phyloP scores from a whole-genome alignment of 108 stramenopile species.

The Epithemia pelagica region DNA sequence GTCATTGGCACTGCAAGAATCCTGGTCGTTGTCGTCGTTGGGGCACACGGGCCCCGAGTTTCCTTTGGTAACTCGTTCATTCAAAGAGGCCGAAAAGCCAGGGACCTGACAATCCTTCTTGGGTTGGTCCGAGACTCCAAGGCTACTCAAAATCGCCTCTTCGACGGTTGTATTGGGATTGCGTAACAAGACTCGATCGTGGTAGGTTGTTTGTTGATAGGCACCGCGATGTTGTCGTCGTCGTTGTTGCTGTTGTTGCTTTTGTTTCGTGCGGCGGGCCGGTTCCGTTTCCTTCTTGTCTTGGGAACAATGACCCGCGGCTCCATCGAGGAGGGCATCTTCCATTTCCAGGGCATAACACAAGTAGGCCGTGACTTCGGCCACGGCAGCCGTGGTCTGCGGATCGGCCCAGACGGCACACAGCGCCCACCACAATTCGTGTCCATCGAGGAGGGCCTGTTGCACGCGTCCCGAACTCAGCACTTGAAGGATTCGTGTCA shows the following conservation, averaged over 20 bases:
- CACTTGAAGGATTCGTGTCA: constrained; percentile 55
- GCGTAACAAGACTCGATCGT: constrained; percentile 9
- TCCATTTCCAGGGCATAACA: constrained; percentile 75
- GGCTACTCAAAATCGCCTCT: constrained; percentile 33
- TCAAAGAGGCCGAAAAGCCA: too few species aligned
- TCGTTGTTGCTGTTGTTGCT: not conserved
- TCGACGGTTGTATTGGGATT: constrained; percentile 29
- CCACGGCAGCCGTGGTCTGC: constrained; percentile 54
- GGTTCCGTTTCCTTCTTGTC: not conserved
- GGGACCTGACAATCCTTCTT: too few species aligned
- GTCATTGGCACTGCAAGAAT: too few species aligned
- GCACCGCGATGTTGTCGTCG: constrained; percentile 1
- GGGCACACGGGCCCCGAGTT: too few species aligned
- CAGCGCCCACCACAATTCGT: constrained; percentile 38
- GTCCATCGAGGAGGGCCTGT: constrained; percentile 44
- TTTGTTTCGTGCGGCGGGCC: too few species aligned
- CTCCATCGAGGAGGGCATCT: constrained; percentile 9
- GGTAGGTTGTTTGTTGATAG: constrained; percentile 2
- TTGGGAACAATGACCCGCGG: not conserved
- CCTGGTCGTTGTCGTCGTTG: too few species aligned
- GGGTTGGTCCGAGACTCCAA: constrained; percentile 26
- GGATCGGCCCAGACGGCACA: constrained; percentile 53
- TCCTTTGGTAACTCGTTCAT: too few species aligned
- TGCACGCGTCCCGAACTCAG: constrained; percentile 50
- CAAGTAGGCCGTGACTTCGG: constrained; percentile 76